Evolutionary conservation across 306 rosid genomes (phyloP).

Genomic region (Pyrus pyrifolia): DNA sequence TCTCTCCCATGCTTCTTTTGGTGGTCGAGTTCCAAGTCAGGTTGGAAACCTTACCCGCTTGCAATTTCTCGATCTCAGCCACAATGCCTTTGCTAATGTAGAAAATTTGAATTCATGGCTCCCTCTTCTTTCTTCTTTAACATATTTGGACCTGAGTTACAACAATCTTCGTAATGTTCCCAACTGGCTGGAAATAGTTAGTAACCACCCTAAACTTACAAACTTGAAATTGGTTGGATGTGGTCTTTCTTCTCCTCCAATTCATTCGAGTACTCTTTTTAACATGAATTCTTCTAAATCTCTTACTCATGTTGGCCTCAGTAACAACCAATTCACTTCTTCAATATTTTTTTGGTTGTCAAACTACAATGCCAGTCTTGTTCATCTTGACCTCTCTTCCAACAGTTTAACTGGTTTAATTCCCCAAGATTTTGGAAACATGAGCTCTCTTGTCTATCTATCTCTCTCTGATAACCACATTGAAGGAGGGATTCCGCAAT

Average conservation of each 20-base stretch:
- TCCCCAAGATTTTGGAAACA: not conserved
- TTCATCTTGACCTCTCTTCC: rapidly evolving
- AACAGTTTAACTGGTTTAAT: not conserved
- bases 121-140: too few species aligned
- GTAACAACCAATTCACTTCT: not conserved
- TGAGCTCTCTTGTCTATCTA: not conserved
- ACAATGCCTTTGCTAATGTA: too few species aligned
- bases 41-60: too few species aligned
- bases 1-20: too few species aligned
- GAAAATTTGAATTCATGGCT: too few species aligned
- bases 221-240: rapidly evolving
- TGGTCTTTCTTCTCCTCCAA: too few species aligned
- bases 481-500: not conserved
- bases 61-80: not conserved
- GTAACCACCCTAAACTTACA: too few species aligned
- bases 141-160: too few species aligned
- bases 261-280: too few species aligned
- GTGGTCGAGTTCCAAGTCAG: not conserved
- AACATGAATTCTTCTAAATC: too few species aligned
- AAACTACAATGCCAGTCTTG: not conserved
- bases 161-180: too few species aligned
- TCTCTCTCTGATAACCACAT: not conserved
- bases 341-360: not conserved
- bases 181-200: too few species aligned
- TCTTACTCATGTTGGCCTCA: not conserved